phyloP scores from a whole-genome alignment of 352 stramenopile genomes.

The Phytophthora crassamura region DNA sequence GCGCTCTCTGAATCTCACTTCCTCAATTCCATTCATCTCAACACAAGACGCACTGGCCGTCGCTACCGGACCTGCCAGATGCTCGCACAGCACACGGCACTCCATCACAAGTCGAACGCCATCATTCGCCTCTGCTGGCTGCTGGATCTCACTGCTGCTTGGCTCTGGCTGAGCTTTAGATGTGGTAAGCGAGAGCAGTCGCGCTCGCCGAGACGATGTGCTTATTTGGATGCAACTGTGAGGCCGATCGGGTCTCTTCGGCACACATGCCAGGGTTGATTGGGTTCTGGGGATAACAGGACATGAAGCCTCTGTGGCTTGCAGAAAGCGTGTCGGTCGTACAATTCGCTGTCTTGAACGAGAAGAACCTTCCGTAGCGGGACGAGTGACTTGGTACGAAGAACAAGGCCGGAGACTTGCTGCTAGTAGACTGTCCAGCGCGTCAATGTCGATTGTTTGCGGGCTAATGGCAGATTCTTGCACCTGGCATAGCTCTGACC shows the following conservation, averaged over 20 bases:
- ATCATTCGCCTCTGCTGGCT: not conserved
- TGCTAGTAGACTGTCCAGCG: conserved; percentile 57
- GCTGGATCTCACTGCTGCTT: conserved; percentile 10
- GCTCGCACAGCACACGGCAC: conserved; percentile 26
- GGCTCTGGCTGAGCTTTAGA: conserved; percentile 1
- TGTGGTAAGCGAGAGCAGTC: conserved; percentile 22
- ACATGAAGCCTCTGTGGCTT: conserved; percentile 19
- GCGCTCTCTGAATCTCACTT: conserved; percentile 7
- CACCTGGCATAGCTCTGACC: conserved; percentile 44
- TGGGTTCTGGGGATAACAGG: conserved; percentile 11
- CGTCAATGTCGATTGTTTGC: conserved; percentile 63
- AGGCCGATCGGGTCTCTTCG: conserved; percentile 37
- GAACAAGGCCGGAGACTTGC: conserved; percentile 35
- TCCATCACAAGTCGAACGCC: conserved; percentile 22
- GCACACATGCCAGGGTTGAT: conserved; percentile 14
- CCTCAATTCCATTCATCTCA: conserved; percentile 10
- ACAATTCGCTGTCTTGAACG: conserved; percentile 17
- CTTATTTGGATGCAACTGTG: conserved; percentile 35
- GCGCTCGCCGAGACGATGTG: conserved; percentile 24
- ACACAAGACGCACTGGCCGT: conserved; percentile 26
- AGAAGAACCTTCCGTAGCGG: not conserved
- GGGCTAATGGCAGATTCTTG: conserved; percentile 21
- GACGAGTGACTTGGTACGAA: conserved; percentile 3
- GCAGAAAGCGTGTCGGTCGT: conserved; percentile 5
- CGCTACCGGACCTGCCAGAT: conserved; percentile 7